Conservation (phyloP, 345 rosid genomes). For the Euphorbia pulcherrima region DNA sequence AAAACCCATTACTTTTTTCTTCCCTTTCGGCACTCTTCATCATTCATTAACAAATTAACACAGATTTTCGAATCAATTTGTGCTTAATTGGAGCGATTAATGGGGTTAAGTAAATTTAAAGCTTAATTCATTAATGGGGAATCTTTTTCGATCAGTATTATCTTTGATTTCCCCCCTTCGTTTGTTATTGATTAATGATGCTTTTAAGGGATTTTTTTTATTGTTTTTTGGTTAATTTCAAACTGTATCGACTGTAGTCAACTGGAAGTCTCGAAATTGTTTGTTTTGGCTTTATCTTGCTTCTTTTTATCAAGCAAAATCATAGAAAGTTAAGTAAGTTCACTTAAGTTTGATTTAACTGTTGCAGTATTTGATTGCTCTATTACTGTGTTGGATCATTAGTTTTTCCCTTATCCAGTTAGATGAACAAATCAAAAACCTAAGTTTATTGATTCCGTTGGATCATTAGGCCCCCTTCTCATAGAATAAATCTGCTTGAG, state of each 20-base stretch:
- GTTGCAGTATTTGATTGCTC: too few relatives aligned
- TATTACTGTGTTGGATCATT: neutral
- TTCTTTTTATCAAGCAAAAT: neutral
- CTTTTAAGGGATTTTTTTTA: constrained; percentile 4
- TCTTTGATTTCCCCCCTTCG: neutral
- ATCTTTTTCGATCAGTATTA: constrained; percentile 25
- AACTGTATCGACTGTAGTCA: constrained; percentile 18
- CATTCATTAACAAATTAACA: neutral
- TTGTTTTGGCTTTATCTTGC: too few relatives aligned
- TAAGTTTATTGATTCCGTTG: too few relatives aligned
- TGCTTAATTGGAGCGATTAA: constrained; percentile 11
- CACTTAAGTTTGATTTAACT: neutral
- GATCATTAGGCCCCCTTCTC: too few relatives aligned
- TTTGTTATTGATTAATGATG: too few relatives aligned
- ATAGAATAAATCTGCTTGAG: too few relatives aligned
- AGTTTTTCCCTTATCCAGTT: neutral
- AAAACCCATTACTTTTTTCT: constrained; percentile 1
- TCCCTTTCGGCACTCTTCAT: neutral
- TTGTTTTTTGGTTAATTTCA: neutral
- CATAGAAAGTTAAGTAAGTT: neutral
- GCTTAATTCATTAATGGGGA: constrained; percentile 15
- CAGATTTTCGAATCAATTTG: neutral
- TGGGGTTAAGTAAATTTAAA: constrained; percentile 1
- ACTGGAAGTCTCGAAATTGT: neutral
- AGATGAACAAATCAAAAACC: neutral